phyloP scores from a whole-genome alignment of 23 red algal species.

The Gracilariopsis chorda region DNA sequence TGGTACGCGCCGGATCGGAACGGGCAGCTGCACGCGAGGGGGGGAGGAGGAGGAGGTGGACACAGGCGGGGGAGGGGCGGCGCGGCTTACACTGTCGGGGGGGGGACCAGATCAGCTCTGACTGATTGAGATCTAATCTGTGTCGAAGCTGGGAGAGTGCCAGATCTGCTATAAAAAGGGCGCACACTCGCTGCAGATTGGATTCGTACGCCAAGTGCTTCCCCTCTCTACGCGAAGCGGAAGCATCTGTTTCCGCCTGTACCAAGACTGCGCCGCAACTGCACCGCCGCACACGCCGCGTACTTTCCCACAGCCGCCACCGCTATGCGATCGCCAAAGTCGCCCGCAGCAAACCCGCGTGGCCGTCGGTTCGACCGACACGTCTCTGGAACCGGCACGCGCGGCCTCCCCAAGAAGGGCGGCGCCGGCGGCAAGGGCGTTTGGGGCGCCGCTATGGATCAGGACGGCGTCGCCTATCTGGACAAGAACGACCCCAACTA shows the following conservation, averaged over 20 bases:
- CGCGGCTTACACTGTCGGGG: too few species aligned
- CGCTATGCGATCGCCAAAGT: conserved; percentile 38
- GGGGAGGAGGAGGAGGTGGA: not conserved
- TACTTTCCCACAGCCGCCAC: not conserved
- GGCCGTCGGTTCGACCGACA: conserved; percentile 42
- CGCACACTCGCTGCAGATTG: too few species aligned
- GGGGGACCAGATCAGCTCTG: too few species aligned
- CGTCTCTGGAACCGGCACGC: conserved; percentile 47
- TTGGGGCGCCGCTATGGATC: conserved; percentile 81
- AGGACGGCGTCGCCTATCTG: conserved; percentile 68
- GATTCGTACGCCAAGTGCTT: too few species aligned
- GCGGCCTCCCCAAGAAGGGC: conserved; percentile 89
- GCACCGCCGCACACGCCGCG: not conserved
- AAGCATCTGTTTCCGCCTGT: too few species aligned
- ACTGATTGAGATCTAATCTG: too few species aligned
- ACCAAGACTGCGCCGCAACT: not conserved
- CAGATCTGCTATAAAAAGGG: not conserved
- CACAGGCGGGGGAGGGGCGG: not conserved
- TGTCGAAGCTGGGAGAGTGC: too few species aligned
- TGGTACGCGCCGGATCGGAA: not conserved
- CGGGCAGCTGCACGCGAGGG: not conserved
- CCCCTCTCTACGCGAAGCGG: too few species aligned
- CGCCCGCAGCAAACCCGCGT: not conserved
- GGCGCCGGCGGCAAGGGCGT: conserved; percentile 89
- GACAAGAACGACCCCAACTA: conserved; percentile 97